A percentile compares a stretch with the other conserved stretches of the same genome.
Evolutionary conservation across 306 rosid species (phyloP).

Genomic region (Parietaria judaica): DNA sequence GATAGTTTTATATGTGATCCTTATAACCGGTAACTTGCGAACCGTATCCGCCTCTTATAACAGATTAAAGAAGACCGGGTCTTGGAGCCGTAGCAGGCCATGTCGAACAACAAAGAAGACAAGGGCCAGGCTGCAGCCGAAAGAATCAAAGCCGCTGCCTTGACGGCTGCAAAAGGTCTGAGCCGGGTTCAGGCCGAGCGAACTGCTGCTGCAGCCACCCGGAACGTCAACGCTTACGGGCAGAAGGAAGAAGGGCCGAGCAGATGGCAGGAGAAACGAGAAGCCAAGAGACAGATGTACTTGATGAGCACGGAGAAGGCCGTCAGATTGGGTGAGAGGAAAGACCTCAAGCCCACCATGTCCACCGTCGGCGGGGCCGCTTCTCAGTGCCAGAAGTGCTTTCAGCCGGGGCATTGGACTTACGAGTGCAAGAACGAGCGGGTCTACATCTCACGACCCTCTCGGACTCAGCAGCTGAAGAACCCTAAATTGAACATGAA

Average conservation of each 20-base stretch:
- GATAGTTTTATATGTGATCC: too few relatives aligned
- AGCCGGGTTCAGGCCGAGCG: constrained; percentile 98
- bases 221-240: constrained; percentile 96
- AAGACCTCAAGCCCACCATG: constrained; percentile 53
- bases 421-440: constrained; percentile 95
- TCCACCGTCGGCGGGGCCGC: constrained; percentile 41
- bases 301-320: constrained; percentile 97
- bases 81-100: constrained; percentile 15
- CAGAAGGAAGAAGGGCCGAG: constrained; percentile 99
- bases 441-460: constrained; percentile 85
- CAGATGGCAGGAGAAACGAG: constrained; percentile 99
- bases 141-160: constrained; percentile 90
- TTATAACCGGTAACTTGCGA: too few relatives aligned
- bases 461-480: constrained; percentile 85
- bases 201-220: constrained; percentile 88
- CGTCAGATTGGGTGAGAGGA: constrained; percentile 88
- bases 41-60: too few relatives aligned
- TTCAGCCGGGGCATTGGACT: constrained; percentile 84
- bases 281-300: constrained; percentile 98
- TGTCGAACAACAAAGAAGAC: constrained; percentile 98
- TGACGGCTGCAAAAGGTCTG: constrained; percentile 92
- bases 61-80: too few relatives aligned
- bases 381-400: constrained; percentile 91
- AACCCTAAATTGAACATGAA: constrained; percentile 80
- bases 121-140: constrained; percentile 92